Base-by-base conservation (phyloP, 345 rosid genomes). In the Toxicodendron radicans region DNA sequence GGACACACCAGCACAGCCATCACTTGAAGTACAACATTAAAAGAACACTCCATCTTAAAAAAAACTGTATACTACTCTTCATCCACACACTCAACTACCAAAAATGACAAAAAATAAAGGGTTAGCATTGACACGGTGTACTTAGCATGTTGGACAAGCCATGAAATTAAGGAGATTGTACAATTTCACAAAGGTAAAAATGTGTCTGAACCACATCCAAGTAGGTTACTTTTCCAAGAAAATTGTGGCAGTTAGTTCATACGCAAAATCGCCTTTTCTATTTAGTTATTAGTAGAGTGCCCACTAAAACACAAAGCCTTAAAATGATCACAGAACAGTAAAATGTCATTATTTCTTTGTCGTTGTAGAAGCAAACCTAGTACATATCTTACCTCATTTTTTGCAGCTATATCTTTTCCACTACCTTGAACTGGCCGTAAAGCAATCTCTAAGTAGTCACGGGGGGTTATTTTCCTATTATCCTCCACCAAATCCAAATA, bases 381-480 rank as follows among this genome's bases (percentile, higher is more conserved):
- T 56, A 18, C 52, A 70, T n/a, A 23, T 10, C 56, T 75, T 86
- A 96, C 99, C 99, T 93, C 98, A 68, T 93, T 96, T 87, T 93
- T 93, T 23, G 97, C 80, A 83, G 81, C 91, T 74, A 93, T 87
- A 84, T 92, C 98, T 76, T 76, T 90, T 79, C 91, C 94, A 71
- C 79, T 70, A 24, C 95, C 98, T 80, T 89, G 88, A 85, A 90
- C 93, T 23, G 97, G 89, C 83, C 88, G 87, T 80, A 93, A 76
- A 53, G 99, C 99, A 83, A 90, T 83, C 83, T 96, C 99, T 51
- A 96, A 74, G 86, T 96, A 96, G 84, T 96, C 99, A 64, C 98
- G 92, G 11, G 98, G 98, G 11, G 92, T 86, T 78, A 96, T 96
- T 85, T 79, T 96, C 61, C 79, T 81, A 78, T 90, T 85, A 64